Evolutionary conservation across 495 filamentous ascomycete genomes (phyloP).

Genomic region (Chaetomium fimeti): DNA sequence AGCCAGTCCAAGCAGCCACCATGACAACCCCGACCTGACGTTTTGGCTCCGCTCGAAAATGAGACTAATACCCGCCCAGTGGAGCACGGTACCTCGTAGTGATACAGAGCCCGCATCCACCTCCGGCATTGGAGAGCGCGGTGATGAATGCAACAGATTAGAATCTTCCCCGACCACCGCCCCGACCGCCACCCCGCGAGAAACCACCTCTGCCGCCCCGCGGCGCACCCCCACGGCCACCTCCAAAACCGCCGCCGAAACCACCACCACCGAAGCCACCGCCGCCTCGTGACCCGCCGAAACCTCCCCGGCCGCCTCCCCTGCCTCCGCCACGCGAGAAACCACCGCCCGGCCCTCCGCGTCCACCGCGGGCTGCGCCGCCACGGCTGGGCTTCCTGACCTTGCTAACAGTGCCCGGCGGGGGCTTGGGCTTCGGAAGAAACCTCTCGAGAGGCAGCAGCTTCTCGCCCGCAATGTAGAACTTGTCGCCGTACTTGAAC

Average conservation of each 20-base stretch:
- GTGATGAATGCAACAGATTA: background rate
- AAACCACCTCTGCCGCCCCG: constrained; percentile 32
- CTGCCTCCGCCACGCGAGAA: constrained; percentile 41
- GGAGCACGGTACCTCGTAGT: background rate
- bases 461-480: constrained; percentile 93
- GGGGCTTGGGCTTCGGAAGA: constrained; percentile 89
- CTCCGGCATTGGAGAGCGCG: background rate
- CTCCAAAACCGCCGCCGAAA: constrained; percentile 30
- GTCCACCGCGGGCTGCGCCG: constrained; percentile 40
- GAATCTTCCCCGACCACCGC: constrained; percentile 26
- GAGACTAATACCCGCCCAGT: constrained; percentile 11
- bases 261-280: constrained; percentile 30
- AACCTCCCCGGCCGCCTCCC: constrained; percentile 44
- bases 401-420: constrained; percentile 58
- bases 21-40: constrained; percentile 27
- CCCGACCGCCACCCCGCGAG: constrained; percentile 28
- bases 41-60: constrained; percentile 22
- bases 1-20: constrained; percentile 30
- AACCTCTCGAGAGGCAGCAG: constrained; percentile 93
- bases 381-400: constrained; percentile 58
- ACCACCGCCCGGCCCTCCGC: constrained; percentile 41
- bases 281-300: constrained; percentile 33
- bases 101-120: constrained; percentile 11
- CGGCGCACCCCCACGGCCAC: constrained; percentile 28
- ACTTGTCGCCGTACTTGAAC: constrained; percentile 95